Conservation (phyloP, 1,284 basidiomycete genomes). For the Lentinula novae-zelandiae region DNA sequence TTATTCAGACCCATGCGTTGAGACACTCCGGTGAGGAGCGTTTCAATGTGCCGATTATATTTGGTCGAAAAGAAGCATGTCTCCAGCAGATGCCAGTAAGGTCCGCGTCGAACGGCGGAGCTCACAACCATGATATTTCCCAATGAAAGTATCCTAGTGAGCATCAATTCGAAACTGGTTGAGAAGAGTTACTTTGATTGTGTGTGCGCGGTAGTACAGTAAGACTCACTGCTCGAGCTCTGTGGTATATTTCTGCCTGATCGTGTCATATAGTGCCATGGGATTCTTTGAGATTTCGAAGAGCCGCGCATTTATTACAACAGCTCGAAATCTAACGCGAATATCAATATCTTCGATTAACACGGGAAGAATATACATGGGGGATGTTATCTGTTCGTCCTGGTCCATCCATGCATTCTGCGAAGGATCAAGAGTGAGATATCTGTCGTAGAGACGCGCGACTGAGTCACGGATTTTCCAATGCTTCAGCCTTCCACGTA, state of each 20-base stretch:
- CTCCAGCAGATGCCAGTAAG: constrained; percentile 88
- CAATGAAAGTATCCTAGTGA: constrained; percentile 76
- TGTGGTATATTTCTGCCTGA: constrained; percentile 40
- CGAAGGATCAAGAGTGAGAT: constrained; percentile 57
- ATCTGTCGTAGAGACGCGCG: constrained; percentile 62
- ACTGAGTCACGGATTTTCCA: constrained; percentile 73
- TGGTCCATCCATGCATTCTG: constrained; percentile 44
- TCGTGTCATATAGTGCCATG: constrained; percentile 38
- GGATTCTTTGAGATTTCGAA: constrained; percentile 42
- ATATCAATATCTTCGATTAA: constrained; percentile 72
- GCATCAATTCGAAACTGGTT: constrained; percentile 69
- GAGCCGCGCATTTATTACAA: constrained; percentile 58
- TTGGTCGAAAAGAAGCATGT: constrained; percentile 43
- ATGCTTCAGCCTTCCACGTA: constrained; percentile 42
- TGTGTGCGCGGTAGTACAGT: neutral
- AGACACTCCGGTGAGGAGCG: constrained; percentile 62
- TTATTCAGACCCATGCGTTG: constrained; percentile 64
- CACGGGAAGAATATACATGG: constrained; percentile 46
- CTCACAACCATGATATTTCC: constrained; percentile 85
- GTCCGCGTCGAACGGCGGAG: constrained; percentile 76
- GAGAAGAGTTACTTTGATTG: constrained; percentile 10
- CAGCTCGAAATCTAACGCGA: constrained; percentile 81
- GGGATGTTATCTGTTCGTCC: constrained; percentile 30
- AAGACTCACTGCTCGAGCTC: constrained; percentile 45
- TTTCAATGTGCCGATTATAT: constrained; percentile 62